phyloP scores from a whole-genome alignment of 2,329 filamentous ascomycete genomes.

The Phialophora tarda region DNA sequence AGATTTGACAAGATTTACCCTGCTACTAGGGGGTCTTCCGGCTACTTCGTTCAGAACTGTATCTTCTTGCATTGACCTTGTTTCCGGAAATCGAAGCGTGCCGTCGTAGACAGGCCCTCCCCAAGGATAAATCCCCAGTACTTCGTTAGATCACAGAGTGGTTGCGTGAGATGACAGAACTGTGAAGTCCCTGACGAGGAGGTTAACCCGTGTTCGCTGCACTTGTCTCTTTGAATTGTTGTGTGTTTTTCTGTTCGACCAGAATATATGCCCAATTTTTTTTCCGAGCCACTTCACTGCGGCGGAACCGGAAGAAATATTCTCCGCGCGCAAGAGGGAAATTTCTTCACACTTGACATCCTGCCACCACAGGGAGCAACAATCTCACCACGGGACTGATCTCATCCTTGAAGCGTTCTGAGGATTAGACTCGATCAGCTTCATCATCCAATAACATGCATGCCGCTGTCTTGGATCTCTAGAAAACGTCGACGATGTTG shows the following conservation, averaged over 20 bases:
- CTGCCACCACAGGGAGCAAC: background rate
- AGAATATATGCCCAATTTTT: background rate
- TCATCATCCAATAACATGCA: background rate
- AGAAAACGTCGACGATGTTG: background rate
- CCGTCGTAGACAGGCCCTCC: slow-evolving; percentile 6
- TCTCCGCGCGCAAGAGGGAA: background rate
- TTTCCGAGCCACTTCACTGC: background rate
- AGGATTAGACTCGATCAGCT: background rate
- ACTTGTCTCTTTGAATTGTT: slow-evolving; percentile 1
- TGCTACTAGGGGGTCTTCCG: background rate
- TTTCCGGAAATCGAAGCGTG: slow-evolving; percentile 3
- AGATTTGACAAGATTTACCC: slow-evolving; percentile 4
- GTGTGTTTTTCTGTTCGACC: background rate
- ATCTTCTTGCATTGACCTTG: background rate
- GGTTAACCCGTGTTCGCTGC: slow-evolving; percentile 1
- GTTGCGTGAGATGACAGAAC: background rate
- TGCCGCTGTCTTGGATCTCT: too few species aligned
- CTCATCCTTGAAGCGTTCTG: background rate
- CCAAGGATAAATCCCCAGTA: slow-evolving; percentile 12
- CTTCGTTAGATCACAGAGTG: slow-evolving; percentile 5
- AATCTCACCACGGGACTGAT: background rate
- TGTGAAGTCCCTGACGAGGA: background rate
- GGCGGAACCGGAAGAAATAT: background rate
- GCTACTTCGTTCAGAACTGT: background rate
- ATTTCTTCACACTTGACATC: background rate